These are phyloP conservation scores for Chlorella ohadii DNA, from an alignment of 139 green algal genomes.

Conservation along the genomic window DNA sequence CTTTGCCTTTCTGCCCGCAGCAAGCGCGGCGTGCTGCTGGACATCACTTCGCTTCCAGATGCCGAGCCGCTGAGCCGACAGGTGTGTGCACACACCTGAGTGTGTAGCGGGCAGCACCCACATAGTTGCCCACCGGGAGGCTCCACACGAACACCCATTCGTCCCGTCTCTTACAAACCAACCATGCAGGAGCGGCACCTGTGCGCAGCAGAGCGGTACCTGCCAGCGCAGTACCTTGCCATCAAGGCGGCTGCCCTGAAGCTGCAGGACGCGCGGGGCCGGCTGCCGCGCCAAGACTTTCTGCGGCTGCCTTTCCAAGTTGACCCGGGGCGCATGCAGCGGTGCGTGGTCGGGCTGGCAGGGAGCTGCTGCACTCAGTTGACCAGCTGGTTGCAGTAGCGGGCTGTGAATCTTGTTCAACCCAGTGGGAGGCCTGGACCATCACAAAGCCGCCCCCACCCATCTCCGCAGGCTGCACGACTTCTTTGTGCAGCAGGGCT, in stretches of 20 bases:
- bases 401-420: too few species aligned
- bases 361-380: too few species aligned
- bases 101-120: too few species aligned
- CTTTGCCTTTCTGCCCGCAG: too few species aligned
- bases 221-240: slow-evolving; percentile 86
- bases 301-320: slow-evolving; percentile 41
- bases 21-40: slow-evolving; percentile 70
- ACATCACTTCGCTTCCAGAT: slow-evolving; percentile 79
- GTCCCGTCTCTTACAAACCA: too few species aligned
- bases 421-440: too few species aligned
- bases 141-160: too few species aligned
- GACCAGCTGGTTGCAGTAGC: too few species aligned
- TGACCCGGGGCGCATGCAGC: slow-evolving; percentile 17
- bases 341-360: not conserved
- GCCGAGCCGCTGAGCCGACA: slow-evolving; percentile 61
- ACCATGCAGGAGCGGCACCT: slow-evolving; percentile 81
- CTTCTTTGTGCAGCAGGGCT: slow-evolving; percentile 37
- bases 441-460: not conserved
- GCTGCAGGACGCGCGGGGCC: slow-evolving; percentile 25
- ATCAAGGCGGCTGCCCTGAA: slow-evolving; percentile 82
- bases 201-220: slow-evolving; percentile 72
- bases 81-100: not conserved
- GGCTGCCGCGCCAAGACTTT: slow-evolving; percentile 27
- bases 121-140: too few species aligned
- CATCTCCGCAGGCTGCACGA: slow-evolving; percentile 22